A percentile compares a stretch with the other conserved stretches of the same genome.
Conservation (phyloP, 768 basidiomycete genomes). For the Lactarius pseudohatsudake region DNA sequence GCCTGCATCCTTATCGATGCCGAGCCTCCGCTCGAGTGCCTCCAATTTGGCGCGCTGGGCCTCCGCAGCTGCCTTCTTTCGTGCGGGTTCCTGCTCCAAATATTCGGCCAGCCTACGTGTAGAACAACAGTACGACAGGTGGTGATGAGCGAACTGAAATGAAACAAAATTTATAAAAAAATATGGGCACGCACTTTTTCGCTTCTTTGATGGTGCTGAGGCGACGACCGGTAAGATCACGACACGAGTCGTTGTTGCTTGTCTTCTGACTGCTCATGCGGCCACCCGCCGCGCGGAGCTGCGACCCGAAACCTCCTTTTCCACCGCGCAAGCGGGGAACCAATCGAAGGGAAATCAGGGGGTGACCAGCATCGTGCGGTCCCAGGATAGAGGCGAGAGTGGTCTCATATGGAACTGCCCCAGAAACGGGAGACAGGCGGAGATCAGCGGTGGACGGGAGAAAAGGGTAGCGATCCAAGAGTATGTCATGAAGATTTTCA, state of each 20-base stretch:
- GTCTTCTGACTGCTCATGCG: slow-evolving; percentile 97
- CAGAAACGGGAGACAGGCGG: slow-evolving; percentile 42
- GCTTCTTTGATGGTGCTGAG: slow-evolving; percentile 96
- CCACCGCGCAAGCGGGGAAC: slow-evolving; percentile 78
- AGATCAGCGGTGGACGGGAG: slow-evolving; percentile 46
- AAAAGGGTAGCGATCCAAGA: slow-evolving; percentile 48
- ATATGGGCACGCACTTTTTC: slow-evolving; percentile 61
- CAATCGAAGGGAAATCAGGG: slow-evolving; percentile 68
- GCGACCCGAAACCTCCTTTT: slow-evolving; percentile 97
- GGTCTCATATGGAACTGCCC: slow-evolving; percentile 35
- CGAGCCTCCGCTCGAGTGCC: slow-evolving; percentile 79
- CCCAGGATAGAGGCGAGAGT: slow-evolving; percentile 40
- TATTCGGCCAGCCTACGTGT: slow-evolving; percentile 71
- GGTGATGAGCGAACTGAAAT: slow-evolving; percentile 1
- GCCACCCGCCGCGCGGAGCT: slow-evolving; percentile 94
- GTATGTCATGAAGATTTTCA: slow-evolving; percentile 43
- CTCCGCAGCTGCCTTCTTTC: slow-evolving; percentile 74
- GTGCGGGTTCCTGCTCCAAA: slow-evolving; percentile 79
- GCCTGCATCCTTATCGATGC: slow-evolving; percentile 49
- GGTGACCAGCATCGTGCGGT: slow-evolving; percentile 32
- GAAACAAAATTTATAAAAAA: not conserved
- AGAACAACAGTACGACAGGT: not conserved
- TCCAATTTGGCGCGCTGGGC: slow-evolving; percentile 82
- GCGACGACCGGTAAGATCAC: slow-evolving; percentile 87
- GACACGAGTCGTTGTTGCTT: slow-evolving; percentile 90